Evolutionary conservation across 768 basidiomycete genomes (phyloP), one percentile per base, ranked within the genome.

Genomic region (Lactarius quietus): DNA sequence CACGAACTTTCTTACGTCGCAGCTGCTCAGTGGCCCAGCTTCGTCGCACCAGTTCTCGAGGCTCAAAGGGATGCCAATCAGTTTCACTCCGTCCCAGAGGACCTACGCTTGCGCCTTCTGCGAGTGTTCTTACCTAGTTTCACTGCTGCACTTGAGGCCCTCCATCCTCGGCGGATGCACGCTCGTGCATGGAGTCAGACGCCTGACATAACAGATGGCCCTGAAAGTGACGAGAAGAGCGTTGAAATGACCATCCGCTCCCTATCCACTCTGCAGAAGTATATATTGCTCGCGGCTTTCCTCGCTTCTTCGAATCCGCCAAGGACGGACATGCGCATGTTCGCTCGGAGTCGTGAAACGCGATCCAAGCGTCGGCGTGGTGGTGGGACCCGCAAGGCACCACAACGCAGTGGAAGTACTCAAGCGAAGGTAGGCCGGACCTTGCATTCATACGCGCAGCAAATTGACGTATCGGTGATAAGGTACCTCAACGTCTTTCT

Each of bases 241-340:
- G n/a, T 60, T 56, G 71, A 61, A 36, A 53, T 60, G 33, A 72
- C 70, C 31, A 71, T 79, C 18, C 73, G 73, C 5, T 74, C 78
- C 23, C 77, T 89, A 39, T 86, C 88, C 1, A 81, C 83, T 5
- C 84, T 90, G 80, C 85, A 86, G 26, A 89, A 89, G 71, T 93
- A 86, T 70, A 79, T 94, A 28, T 76, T 95, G 6, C 74, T 94
- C 4, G 89, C 91, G 0, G 84, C 87, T 1, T 96, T 87, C 72
- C 76, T 94, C 45, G 92, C 93, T 6, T 92, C 92, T 48, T 89
- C 88, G 48, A 97, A 96, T 71, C 93, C 94, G 2, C 75, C 86
- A 0, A 88, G 86, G 71, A 87, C 86, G 10, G 94, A 95, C 74
- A 39, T 92, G 68, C 80, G 90, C 41, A 87, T 96, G 84, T 93